Evolutionary conservation across 176 grass and related monocot genomes (phyloP).

Genomic region (Carex cristatella): DNA sequence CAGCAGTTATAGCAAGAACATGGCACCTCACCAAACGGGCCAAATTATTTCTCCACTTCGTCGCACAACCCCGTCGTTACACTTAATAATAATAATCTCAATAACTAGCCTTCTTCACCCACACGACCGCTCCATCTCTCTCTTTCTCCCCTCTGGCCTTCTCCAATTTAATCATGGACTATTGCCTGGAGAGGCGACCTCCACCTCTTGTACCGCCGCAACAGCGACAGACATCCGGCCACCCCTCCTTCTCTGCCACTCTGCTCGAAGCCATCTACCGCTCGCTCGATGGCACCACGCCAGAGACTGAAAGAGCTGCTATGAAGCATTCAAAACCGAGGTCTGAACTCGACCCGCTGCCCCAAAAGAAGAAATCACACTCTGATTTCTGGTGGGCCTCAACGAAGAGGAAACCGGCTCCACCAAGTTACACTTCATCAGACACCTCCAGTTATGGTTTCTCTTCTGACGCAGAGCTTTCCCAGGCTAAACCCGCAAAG

Average conservation of each 20-base stretch:
- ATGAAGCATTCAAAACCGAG: not conserved
- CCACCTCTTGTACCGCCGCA: conserved; percentile 22
- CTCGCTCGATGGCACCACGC: conserved; percentile 31
- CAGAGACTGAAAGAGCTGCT: not conserved
- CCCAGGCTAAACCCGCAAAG: not conserved
- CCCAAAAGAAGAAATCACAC: conserved; percentile 12
- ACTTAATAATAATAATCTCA: not conserved
- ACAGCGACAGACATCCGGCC: not conserved
- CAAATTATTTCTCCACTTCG: not conserved
- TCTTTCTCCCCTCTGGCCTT: not conserved
- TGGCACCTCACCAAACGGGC: not conserved
- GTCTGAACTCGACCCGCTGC: not conserved
- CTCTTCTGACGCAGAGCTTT: conserved; percentile 32
- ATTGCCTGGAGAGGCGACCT: not conserved
- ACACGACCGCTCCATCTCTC: conserved; percentile 7
- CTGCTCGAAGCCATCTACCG: conserved; percentile 67
- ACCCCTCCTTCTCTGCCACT: conserved; percentile 60
- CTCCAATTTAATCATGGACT: not conserved
- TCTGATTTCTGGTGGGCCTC: conserved; percentile 53
- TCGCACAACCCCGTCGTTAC: conserved; percentile 1
- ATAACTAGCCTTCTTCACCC: conserved; percentile 20
- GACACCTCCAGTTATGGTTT: conserved; percentile 47
- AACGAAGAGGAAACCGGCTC: conserved; percentile 29
- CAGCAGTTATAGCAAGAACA: not conserved
- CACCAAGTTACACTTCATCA: conserved; percentile 43